phyloP scores from a whole-genome alignment of 2,329 filamentous ascomycete species.

The Cladophialophora carrionii region DNA sequence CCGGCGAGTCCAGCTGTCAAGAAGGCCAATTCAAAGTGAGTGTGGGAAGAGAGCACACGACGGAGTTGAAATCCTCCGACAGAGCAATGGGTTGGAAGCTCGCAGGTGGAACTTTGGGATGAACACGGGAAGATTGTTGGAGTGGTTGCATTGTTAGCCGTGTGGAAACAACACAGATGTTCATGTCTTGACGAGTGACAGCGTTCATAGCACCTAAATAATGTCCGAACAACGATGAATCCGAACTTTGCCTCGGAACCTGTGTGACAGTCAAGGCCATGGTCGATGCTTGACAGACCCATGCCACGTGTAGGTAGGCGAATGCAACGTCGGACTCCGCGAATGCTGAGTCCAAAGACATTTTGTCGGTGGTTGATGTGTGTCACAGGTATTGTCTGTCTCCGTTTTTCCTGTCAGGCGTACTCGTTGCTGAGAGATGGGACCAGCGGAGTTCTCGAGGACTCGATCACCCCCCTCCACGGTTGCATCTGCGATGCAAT shows the following conservation, averaged over 20 bases:
- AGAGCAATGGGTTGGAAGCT: not conserved
- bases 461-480: not conserved
- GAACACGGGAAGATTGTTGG: not conserved
- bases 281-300: not conserved
- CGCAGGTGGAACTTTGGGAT: not conserved
- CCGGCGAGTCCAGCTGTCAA: not conserved
- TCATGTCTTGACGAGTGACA: not conserved
- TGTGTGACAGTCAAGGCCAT: not conserved
- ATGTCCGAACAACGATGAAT: conserved; percentile 1
- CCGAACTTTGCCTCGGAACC: not conserved
- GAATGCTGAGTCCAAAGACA: not conserved
- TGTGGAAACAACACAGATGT: not conserved
- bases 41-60: not conserved
- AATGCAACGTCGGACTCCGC: not conserved
- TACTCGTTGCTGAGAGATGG: not conserved
- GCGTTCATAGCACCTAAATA: not conserved
- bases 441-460: not conserved
- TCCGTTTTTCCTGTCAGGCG: not conserved
- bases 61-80: not conserved
- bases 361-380: not conserved
- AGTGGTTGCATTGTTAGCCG: conserved; percentile 2
- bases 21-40: not conserved
- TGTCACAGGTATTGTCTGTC: not conserved
- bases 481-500: conserved; percentile 4
- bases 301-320: not conserved